Evolutionary conservation across 805 yeast species (phyloP).

Genomic region (Candida vartiovaarae): DNA sequence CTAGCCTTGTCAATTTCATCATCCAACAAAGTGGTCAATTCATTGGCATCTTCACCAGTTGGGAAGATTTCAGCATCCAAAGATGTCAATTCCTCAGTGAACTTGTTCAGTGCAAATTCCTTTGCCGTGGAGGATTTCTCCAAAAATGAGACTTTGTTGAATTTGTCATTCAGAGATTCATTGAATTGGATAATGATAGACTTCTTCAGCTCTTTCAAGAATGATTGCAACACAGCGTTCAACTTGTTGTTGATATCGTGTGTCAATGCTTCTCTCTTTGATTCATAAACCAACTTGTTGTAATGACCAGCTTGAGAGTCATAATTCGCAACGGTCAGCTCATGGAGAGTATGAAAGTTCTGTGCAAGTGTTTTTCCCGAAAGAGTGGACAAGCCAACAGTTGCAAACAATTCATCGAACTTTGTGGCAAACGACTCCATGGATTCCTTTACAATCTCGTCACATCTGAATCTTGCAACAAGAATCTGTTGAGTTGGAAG

Average conservation of each 20-base stretch:
- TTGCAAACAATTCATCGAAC: conserved; percentile 5
- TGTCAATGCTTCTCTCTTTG: conserved; percentile 45
- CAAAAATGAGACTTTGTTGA: conserved; percentile 25
- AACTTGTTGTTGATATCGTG: conserved; percentile 42
- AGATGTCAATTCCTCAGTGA: conserved; percentile 8
- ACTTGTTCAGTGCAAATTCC: conserved; percentile 18
- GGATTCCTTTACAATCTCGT: conserved; percentile 59
- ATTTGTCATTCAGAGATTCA: conserved; percentile 20
- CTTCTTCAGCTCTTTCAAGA: conserved; percentile 32
- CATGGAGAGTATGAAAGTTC: conserved; percentile 36
- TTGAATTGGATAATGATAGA: conserved; percentile 26
- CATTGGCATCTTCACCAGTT: conserved; percentile 27
- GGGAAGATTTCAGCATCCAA: conserved; percentile 20
- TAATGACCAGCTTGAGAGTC: conserved; percentile 77
- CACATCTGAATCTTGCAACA: conserved; percentile 92
- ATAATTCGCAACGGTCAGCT: conserved; percentile 42
- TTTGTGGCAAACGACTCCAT: conserved; percentile 18
- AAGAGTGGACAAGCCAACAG: conserved; percentile 11
- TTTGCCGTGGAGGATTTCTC: conserved; percentile 28
- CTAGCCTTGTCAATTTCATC: conserved; percentile 18
- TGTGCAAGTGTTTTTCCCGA: conserved; percentile 31
- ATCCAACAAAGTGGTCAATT: conserved; percentile 24
- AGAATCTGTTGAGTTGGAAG: conserved; percentile 94
- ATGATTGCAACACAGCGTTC: conserved; percentile 35
- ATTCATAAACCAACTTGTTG: conserved; percentile 54